Conservation (phyloP, 2,329 filamentous ascomycete species). For the Pseudogymnoascus sp. region DNA sequence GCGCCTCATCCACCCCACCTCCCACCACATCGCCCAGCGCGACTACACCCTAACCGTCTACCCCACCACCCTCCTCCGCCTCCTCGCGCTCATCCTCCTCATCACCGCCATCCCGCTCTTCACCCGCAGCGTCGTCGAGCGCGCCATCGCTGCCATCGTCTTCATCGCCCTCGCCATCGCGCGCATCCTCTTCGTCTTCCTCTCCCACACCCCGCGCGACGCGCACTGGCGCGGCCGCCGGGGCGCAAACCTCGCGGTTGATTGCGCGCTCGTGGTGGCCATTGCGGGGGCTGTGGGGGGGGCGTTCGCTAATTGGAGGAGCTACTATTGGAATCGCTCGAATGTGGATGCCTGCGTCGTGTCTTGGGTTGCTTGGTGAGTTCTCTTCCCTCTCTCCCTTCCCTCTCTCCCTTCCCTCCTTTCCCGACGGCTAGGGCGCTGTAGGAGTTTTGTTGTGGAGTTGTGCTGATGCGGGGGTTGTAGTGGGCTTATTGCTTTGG, state of each 20-base stretch:
- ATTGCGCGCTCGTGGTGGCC: not conserved
- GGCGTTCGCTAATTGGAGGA: not conserved
- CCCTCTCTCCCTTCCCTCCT: too few relatives aligned
- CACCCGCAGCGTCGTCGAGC: too few relatives aligned
- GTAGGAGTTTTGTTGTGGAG: too few relatives aligned
- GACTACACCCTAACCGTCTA: not conserved
- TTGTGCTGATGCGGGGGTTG: not conserved
- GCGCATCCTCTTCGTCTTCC: not conserved
- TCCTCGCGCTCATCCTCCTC: not conserved
- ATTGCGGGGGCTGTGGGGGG: not conserved
- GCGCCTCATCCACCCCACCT: not conserved
- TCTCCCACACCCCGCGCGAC: not conserved
- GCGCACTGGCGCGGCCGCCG: not conserved
- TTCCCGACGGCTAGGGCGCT: not conserved
- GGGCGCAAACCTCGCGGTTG: not conserved
- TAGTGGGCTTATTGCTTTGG: not conserved
- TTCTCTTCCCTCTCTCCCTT: too few relatives aligned
- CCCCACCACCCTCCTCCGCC: not conserved
- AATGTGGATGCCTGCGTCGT: not conserved
- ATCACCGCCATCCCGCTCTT: not conserved
- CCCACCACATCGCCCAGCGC: not conserved
- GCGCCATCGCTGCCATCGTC: not conserved
- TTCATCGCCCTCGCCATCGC: not conserved
- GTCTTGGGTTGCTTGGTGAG: not conserved
- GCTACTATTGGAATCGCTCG: not conserved